Conservation (phyloP, 208 protist genomes). For the Trypanosoma platydactyli region DNA sequence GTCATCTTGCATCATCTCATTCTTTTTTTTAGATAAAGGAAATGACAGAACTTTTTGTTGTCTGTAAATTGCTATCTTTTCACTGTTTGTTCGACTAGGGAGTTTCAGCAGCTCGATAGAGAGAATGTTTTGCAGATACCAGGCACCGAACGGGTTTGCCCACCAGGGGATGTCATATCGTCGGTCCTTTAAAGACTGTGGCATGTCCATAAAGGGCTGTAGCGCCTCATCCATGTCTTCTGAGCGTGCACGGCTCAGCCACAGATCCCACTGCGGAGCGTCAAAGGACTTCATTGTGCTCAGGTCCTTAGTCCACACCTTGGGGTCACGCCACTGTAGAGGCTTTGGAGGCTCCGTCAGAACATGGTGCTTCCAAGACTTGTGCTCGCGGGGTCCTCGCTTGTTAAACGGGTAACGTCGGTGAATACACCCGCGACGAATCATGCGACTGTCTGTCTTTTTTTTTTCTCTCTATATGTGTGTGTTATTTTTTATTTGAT, state of each 20-base stretch:
- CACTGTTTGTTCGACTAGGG: constrained; percentile 81
- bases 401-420: constrained; percentile 89
- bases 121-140: constrained; percentile 93
- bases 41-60: constrained; percentile 46
- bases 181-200: constrained; percentile 89
- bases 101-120: constrained; percentile 89
- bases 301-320: constrained; percentile 91
- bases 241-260: constrained; percentile 82
- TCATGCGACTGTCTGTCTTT: constrained; percentile 31
- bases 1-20: constrained; percentile 75
- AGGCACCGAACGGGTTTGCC: constrained; percentile 93
- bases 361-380: constrained; percentile 92
- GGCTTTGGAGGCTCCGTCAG: constrained; percentile 89
- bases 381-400: constrained; percentile 81
- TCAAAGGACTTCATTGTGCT: constrained; percentile 92
- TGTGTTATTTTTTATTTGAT: constrained; percentile 4
- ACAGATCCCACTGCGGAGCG: constrained; percentile 91
- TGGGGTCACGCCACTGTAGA: constrained; percentile 88
- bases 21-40: constrained; percentile 43
- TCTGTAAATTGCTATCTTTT: constrained; percentile 90
- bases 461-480: constrained; percentile 6
- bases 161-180: constrained; percentile 93
- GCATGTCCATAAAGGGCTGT: constrained; percentile 95
- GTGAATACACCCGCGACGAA: constrained; percentile 54
- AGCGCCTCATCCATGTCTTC: constrained; percentile 92